Base-by-base conservation (phyloP, 805 yeast genomes). In the Schwanniomyces sp. region DNA sequence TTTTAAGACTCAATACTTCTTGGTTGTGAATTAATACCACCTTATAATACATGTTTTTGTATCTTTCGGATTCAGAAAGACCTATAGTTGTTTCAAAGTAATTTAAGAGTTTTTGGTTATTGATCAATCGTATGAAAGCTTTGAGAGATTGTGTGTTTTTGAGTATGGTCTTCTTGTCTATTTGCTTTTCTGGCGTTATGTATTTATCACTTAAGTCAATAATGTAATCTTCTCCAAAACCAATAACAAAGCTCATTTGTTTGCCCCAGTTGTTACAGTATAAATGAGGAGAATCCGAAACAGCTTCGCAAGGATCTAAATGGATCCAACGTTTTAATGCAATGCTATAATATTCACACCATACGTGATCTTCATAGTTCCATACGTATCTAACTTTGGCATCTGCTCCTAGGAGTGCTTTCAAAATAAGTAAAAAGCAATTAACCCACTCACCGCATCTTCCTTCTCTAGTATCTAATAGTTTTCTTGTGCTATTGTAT, bases 381-480 rank as follows among this genome's bases (percentile, higher is more conserved):
- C 95, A 88, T 2, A 91, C 70, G 58, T 86, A 91, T 44, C 98
- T 68, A 11, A 66, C 49, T 30, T 54, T 54, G 12, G 58, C 51
- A 17, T 61, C 66, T 2, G 59, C 46, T 1, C 81, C 80, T 25
- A 81, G 72, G 38, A 91, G 68, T 0, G 96, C 81, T 25, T 83
- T 74, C 45, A 91, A 67, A 2, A 91, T 67, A 30, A 89, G 69
- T 40, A 87, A 76, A 61, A 91, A 91, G 52, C 92, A 82, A 55
- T 88, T 87, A 46, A 91, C 92, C 96, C 96, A 92, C 63, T 92
- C 98, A 0, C 98, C 98, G 66, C 98, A 92, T 41, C 98, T 74
- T 0, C 98, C 98, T 29, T 62, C 61, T 38, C 89, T 69, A 0
- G 85, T 78, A 26, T 79, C 70, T 12, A 92, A 64, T 21, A 92